These are phyloP conservation scores for Yamadazyma jaroonii DNA, from an alignment of 1,139 yeast genomes.

Conservation along the genomic window DNA sequence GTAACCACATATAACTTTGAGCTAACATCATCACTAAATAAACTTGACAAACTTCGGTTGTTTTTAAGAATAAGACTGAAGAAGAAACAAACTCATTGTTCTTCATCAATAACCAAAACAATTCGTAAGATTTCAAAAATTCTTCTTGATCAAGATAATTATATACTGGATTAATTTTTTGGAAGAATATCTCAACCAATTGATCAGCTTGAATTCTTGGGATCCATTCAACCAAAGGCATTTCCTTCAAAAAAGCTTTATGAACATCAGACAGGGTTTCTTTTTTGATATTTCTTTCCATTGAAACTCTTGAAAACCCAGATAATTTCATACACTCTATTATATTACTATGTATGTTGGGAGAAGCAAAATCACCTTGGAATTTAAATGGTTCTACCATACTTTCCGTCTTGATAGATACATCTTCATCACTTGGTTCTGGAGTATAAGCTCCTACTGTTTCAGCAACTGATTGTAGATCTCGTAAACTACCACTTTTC, in stretches of 20 bases:
- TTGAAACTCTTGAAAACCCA: not conserved
- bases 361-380: too few relatives aligned
- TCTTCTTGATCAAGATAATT: conserved; percentile 1
- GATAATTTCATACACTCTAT: not conserved
- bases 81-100: not conserved
- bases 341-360: conserved; percentile 3
- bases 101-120: not conserved
- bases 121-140: not conserved
- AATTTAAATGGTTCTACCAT: too few relatives aligned
- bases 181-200: not conserved
- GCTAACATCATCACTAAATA: too few relatives aligned
- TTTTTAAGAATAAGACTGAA: not conserved
- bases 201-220: not conserved
- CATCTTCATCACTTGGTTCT: too few relatives aligned
- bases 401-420: too few relatives aligned
- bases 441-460: too few relatives aligned
- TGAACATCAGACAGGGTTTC: not conserved
- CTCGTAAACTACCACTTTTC: too few relatives aligned
- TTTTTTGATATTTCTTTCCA: not conserved
- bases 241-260: not conserved
- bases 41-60: not conserved
- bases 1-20: too few relatives aligned
- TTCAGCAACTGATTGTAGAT: too few relatives aligned
- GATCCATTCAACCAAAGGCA: not conserved
- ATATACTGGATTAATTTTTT: not conserved